phyloP scores from a whole-genome alignment of 148 eudicot species.

The Salicornia ramosissima region DNA sequence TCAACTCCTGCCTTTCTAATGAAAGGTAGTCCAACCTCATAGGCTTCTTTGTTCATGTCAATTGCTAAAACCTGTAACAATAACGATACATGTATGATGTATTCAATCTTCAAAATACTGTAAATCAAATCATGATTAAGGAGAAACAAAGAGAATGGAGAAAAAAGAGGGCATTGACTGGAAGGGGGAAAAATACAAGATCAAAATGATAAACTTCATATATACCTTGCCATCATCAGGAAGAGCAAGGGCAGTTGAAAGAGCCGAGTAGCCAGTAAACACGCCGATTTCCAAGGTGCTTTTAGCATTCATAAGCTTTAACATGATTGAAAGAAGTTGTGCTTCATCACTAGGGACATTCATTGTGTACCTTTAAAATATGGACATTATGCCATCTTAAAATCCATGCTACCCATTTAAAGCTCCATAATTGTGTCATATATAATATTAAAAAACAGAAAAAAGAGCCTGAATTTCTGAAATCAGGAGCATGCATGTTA shows the following conservation, averaged over 20 bases:
- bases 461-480: too few species aligned
- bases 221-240: slow-evolving; percentile 62
- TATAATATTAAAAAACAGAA: neutral
- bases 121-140: neutral
- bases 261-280: slow-evolving; percentile 63
- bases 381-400: neutral
- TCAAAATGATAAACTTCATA: neutral
- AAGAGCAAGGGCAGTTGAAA: slow-evolving; percentile 60
- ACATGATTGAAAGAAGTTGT: slow-evolving; percentile 37
- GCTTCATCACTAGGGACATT: slow-evolving; percentile 48
- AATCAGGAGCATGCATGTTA: neutral
- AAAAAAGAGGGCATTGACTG: neutral
- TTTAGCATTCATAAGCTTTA: slow-evolving; percentile 61
- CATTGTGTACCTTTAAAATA: slow-evolving; percentile 40
- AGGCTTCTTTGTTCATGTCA: slow-evolving; percentile 28
- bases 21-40: slow-evolving; percentile 33
- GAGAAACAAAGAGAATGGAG: neutral
- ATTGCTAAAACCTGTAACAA: slow-evolving; percentile 28
- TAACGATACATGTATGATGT: too few species aligned
- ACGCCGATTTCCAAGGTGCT: slow-evolving; percentile 61
- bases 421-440: neutral
- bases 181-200: neutral
- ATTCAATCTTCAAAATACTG: neutral
- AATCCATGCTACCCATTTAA: neutral
- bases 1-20: too few species aligned